Conservation (phyloP, 2,329 filamentous ascomycete genomes). For the Claviceps sp. region DNA sequence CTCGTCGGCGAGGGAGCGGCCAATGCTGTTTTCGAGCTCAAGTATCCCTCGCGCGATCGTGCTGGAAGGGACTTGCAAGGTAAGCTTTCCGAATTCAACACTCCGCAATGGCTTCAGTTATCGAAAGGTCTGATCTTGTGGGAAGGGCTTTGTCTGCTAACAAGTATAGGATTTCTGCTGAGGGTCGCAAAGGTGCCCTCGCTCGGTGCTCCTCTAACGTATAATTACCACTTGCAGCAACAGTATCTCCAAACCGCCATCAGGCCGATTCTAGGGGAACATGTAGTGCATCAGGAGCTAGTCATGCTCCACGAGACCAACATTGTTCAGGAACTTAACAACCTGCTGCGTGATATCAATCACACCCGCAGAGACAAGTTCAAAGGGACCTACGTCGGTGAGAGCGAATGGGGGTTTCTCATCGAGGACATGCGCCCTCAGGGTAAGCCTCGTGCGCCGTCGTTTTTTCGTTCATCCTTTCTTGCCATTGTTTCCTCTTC, state of each 20-base stretch:
- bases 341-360: constrained; percentile 36
- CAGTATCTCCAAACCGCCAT: constrained; percentile 22
- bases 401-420: constrained; percentile 52
- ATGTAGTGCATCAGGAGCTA: constrained; percentile 25
- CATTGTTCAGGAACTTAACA: constrained; percentile 35
- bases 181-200: constrained; percentile 25
- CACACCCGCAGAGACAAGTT: constrained; percentile 30
- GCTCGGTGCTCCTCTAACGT: constrained; percentile 17
- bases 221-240: constrained; percentile 25
- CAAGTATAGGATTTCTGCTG: constrained; percentile 19
- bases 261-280: constrained; percentile 19
- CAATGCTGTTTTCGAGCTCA: constrained; percentile 59
- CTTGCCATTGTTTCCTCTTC: constrained; percentile 4
- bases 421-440: constrained; percentile 55
- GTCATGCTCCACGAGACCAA: constrained; percentile 22
- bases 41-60: constrained; percentile 21
- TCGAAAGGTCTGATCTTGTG: neutral
- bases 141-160: no score
- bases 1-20: constrained; percentile 58
- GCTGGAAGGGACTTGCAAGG: constrained; percentile 20
- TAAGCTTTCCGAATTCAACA: constrained; percentile 10
- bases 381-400: constrained; percentile 34
- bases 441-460: constrained; percentile 12
- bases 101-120: neutral
- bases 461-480: constrained; percentile 1